Evolutionary conservation across 306 rosid species (phyloP).

Genomic region (Castanea sativa): DNA sequence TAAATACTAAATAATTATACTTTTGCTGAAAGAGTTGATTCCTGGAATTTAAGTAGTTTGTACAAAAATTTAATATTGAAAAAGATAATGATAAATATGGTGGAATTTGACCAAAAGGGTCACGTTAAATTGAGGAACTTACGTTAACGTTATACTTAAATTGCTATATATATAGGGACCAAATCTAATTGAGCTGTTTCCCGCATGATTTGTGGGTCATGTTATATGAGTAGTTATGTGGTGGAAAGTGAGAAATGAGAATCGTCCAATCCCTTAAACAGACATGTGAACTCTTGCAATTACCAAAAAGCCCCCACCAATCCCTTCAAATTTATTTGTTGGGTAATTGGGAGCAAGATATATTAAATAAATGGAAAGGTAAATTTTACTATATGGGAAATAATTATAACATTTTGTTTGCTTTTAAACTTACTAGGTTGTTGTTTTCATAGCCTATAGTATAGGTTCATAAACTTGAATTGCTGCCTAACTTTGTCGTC

Average conservation of each 20-base stretch:
- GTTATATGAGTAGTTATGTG: conserved; percentile 76
- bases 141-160: conserved; percentile 7
- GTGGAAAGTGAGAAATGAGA: conserved; percentile 72
- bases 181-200: conserved; percentile 76
- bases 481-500: too few relatives aligned
- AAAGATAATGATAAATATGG: conserved; percentile 3
- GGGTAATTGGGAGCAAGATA: background rate
- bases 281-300: conserved; percentile 74
- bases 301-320: conserved; percentile 52
- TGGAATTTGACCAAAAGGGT: conserved; percentile 31
- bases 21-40: background rate
- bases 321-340: conserved; percentile 43
- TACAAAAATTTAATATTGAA: background rate
- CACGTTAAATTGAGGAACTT: conserved; percentile 14
- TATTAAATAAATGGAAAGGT: too few relatives aligned
- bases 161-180: conserved; percentile 17
- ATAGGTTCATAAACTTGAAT: too few relatives aligned
- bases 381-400: too few relatives aligned
- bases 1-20: background rate
- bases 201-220: conserved; percentile 90
- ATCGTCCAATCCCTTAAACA: conserved; percentile 58
- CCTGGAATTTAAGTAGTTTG: conserved; percentile 15
- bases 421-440: background rate
- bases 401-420: background rate
- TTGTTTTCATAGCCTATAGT: too few relatives aligned